Conservation (phyloP, 306 rosid genomes). For the Cyamopsis tetragonoloba region DNA sequence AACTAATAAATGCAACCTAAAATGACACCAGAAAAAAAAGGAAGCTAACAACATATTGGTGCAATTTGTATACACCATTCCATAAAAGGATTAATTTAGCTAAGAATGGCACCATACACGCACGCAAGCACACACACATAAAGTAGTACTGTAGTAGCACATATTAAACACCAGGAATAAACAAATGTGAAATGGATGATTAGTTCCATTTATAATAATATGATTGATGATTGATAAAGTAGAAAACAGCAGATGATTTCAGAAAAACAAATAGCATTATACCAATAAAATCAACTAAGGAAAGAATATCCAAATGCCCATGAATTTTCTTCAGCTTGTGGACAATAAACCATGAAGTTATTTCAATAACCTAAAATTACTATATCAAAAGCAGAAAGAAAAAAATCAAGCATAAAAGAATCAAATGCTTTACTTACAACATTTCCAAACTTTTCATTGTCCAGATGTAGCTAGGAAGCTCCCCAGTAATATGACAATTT, state of each 20-base stretch:
- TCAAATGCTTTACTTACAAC: conserved; percentile 55
- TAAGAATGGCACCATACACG: neutral
- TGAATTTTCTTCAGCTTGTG: neutral
- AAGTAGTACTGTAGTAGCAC: neutral
- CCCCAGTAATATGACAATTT: conserved; percentile 75
- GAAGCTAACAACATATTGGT: neutral
- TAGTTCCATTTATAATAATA: neutral
- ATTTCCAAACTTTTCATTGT: conserved; percentile 31
- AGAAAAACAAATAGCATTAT: neutral
- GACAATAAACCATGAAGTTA: neutral
- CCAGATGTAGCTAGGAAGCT: conserved; percentile 73
- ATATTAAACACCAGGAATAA: neutral
- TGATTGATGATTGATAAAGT: neutral
- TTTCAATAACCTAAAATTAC: neutral
- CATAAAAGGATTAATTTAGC: neutral
- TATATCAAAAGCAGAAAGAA: neutral
- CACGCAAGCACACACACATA: too few relatives aligned
- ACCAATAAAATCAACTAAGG: neutral
- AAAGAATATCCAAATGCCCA: neutral
- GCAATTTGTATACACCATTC: neutral
- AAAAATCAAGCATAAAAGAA: neutral
- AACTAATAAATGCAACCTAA: conserved; percentile 3
- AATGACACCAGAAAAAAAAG: neutral
- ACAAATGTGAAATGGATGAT: neutral
- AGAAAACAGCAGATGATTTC: neutral